These are phyloP conservation scores for Sonneratia caseolaris DNA, from an alignment of 345 rosid species.

Conservation along the genomic window DNA sequence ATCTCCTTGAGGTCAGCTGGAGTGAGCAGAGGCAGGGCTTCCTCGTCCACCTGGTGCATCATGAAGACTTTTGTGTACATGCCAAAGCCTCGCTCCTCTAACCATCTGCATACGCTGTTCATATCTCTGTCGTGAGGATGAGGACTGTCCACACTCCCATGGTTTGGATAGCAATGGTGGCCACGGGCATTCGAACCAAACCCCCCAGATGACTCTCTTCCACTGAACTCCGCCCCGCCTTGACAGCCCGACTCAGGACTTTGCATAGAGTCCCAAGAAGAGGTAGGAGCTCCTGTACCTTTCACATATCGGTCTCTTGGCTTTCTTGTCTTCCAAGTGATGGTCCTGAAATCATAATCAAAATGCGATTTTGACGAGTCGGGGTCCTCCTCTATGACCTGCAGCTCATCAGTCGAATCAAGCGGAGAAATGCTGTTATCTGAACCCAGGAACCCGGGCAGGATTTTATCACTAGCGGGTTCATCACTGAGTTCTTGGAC, in stretches of 20 bases:
- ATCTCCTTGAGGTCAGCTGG: conserved; percentile 55
- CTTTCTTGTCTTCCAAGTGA: conserved; percentile 30
- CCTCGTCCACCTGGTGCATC: conserved; percentile 49
- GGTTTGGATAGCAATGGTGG: conserved; percentile 9
- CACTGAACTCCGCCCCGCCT: not conserved
- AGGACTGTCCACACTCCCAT: conserved; percentile 6
- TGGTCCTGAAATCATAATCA: conserved; percentile 24
- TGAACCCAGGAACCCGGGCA: conserved; percentile 14
- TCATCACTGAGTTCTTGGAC: conserved; percentile 8
- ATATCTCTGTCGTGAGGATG: conserved; percentile 7
- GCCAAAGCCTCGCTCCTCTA: conserved; percentile 43
- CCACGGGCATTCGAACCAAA: conserved; percentile 12
- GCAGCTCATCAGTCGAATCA: conserved; percentile 23
- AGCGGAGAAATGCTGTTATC: conserved; percentile 15
- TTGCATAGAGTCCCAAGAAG: too few species aligned
- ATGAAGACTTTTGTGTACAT: conserved; percentile 35
- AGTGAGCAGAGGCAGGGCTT: conserved; percentile 42
- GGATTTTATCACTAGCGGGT: conserved; percentile 12
- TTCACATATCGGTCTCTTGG: not conserved
- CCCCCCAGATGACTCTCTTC: conserved; percentile 7
- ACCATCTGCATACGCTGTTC: conserved; percentile 31
- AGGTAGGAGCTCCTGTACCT: not conserved
- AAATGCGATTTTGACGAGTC: conserved; percentile 26
- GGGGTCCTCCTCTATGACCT: conserved; percentile 28
- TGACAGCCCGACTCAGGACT: too few species aligned